Evolutionary conservation across 768 basidiomycete species (phyloP).

Genomic region (Boletus reticuloceps): DNA sequence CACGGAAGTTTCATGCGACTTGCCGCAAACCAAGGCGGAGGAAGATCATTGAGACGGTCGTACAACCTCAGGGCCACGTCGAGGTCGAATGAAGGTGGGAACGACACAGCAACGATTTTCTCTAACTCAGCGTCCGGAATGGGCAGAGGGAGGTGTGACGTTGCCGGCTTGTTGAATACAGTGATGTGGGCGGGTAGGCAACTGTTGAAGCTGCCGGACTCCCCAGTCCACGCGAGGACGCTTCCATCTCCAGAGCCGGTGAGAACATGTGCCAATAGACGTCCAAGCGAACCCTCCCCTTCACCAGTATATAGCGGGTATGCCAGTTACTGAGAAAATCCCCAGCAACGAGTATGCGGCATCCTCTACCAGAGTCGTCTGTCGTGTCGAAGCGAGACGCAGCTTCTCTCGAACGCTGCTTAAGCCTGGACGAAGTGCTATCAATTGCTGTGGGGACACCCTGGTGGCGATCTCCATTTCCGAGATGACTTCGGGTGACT

Average conservation of each 20-base stretch:
- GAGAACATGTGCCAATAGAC: neutral
- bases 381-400: neutral
- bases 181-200: neutral
- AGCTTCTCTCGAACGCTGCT: neutral
- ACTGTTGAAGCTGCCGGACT: neutral
- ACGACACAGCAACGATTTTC: neutral
- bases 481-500: neutral
- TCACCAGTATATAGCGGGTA: neutral
- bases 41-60: neutral
- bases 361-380: neutral
- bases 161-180: neutral
- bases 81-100: neutral
- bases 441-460: neutral
- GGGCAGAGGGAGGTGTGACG: neutral
- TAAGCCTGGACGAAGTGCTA: neutral
- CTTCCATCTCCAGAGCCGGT: neutral
- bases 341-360: neutral
- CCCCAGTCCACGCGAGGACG: neutral
- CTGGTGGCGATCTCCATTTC: neutral
- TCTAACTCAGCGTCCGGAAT: neutral
- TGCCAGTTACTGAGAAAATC: neutral
- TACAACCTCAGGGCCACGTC: neutral
- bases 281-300: neutral
- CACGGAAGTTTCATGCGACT: slow-evolving; percentile 5
- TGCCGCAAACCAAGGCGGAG: neutral